A percentile compares a stretch with the other conserved stretches of the same genome.
Conservation (phyloP, 257 asterid genomes). For the Lycium barbarum region DNA sequence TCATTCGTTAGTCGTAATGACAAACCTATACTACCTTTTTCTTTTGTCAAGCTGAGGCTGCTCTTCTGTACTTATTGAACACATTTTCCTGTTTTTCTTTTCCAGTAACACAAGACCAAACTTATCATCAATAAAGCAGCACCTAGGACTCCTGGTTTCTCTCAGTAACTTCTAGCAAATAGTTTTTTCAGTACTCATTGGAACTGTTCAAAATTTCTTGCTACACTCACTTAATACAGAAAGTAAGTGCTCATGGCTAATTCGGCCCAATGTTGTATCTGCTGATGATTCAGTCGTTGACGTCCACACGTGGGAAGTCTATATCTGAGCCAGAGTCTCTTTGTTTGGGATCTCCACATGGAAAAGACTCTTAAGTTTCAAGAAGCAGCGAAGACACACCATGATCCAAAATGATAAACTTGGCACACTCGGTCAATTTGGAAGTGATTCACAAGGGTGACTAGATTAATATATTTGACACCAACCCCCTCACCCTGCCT, state of each 20-base stretch:
- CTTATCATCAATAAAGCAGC: constrained; percentile 14
- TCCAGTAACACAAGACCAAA: not conserved
- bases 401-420: constrained; percentile 13
- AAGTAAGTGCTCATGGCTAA: constrained; percentile 11
- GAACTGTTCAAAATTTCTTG: not conserved
- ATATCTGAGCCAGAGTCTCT: not conserved
- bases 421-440: not conserved
- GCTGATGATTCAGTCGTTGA: constrained; percentile 14
- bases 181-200: not conserved
- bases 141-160: not conserved
- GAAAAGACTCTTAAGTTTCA: not conserved
- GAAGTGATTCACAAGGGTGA: constrained; percentile 7
- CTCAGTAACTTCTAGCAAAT: constrained; percentile 6
- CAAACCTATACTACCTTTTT: constrained; percentile 16
- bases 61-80: not conserved
- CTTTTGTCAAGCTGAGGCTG: not conserved
- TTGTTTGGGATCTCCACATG: constrained; percentile 18
- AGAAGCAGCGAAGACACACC: not conserved
- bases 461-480: not conserved
- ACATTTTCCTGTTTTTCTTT: not conserved
- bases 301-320: not conserved
- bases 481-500: too few species aligned
- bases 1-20: not conserved
- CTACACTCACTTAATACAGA: not conserved
- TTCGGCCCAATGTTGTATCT: not conserved